These are phyloP conservation scores for Uronychia setigera DNA, from an alignment of 73 alveolate genomes.

Conservation along the genomic window DNA sequence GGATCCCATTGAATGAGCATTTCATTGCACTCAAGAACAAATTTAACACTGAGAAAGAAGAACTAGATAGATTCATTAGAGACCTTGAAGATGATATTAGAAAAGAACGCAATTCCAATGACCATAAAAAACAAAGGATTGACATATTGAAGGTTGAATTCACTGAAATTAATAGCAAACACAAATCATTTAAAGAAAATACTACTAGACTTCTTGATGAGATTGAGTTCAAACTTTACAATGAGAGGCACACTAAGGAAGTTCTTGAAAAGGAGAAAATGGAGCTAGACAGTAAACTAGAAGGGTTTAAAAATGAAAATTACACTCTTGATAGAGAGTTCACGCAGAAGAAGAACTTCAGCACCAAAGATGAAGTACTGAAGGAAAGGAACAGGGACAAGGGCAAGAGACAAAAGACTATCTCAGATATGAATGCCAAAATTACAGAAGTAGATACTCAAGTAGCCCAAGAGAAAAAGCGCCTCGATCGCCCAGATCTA, in stretches of 20 bases:
- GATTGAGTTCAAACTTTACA: constrained; percentile 55
- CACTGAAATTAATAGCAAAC: constrained; percentile 63
- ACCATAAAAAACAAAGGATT: constrained; percentile 64
- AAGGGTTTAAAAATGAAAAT: constrained; percentile 40
- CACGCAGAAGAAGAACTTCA: constrained; percentile 63
- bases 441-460: neutral
- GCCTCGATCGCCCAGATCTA: neutral
- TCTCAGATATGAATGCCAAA: neutral
- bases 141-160: constrained; percentile 67
- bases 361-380: constrained; percentile 66
- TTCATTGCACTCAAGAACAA: constrained; percentile 83
- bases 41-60: constrained; percentile 78
- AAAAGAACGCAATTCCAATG: constrained; percentile 52
- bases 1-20: constrained; percentile 84
- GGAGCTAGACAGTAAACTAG: constrained; percentile 18
- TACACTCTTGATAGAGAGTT: constrained; percentile 54
- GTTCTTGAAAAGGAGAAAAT: constrained; percentile 20
- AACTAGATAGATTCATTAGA: constrained; percentile 57
- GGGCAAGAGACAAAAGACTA: constrained; percentile 39
- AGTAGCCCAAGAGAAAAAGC: neutral
- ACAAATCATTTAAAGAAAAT: constrained; percentile 51
- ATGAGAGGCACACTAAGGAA: constrained; percentile 52
- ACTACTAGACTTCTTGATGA: constrained; percentile 36
- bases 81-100: constrained; percentile 75
- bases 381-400: constrained; percentile 62